Percentiles rank a stretch among this genome's conserved stretches.
These are phyloP conservation scores for Echinochloa phyllopogon DNA, from an alignment of 176 grass and related monocot genomes.

Conservation along the genomic window DNA sequence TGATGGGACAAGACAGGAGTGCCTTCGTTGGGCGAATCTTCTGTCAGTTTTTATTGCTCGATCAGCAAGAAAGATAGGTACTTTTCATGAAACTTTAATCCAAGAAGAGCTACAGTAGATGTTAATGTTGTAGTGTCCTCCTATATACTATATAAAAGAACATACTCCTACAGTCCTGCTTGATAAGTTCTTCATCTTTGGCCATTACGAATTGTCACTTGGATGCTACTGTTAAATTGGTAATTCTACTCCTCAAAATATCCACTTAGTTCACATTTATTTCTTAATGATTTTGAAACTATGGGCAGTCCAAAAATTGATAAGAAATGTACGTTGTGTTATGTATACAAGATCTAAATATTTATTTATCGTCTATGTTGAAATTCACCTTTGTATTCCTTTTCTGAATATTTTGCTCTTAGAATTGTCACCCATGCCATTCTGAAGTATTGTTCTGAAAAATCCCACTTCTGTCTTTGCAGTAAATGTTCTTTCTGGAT, in stretches of 20 bases:
- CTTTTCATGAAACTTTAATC: neutral
- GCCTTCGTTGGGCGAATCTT: slow-evolving; percentile 50
- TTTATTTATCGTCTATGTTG: neutral
- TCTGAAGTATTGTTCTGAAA: slow-evolving; percentile 29
- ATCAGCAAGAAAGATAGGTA: slow-evolving; percentile 30
- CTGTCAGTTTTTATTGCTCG: slow-evolving; percentile 50
- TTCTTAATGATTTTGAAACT: neutral
- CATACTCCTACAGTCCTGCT: neutral
- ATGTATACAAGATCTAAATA: neutral
- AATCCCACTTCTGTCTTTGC: slow-evolving; percentile 6
- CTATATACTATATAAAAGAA: neutral
- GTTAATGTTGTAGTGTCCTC: neutral
- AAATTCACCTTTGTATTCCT: neutral
- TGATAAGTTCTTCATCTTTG: neutral
- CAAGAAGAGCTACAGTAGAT: neutral
- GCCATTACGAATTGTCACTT: neutral
- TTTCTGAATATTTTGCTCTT: neutral
- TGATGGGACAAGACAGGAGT: slow-evolving; percentile 42
- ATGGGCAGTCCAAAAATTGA: neutral
- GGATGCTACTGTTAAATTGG: neutral
- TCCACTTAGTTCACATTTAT: neutral
- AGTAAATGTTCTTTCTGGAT: slow-evolving; percentile 60
- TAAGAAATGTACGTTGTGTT: neutral
- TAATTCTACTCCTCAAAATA: slow-evolving; percentile 9
- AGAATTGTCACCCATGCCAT: neutral